Conservation (phyloP, 345 rosid species). For the thale cress (Arabidopsis thaliana) region TAIR10.1 NC_003070.9:29905501-29906000, state of each 20-base stretch:
- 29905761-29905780: constrained; percentile 68
- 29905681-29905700: constrained; percentile 59
- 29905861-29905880: not conserved
- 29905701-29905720: not conserved
- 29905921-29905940: constrained; percentile 63
- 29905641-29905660: constrained; percentile 91
- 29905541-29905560: constrained; percentile 14
- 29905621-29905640: constrained; percentile 74
- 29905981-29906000: constrained; percentile 46
- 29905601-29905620: constrained; percentile 18
- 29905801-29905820: constrained; percentile 90
- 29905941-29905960: constrained; percentile 76
- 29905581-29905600: constrained; percentile 7
- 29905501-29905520: constrained; percentile 95
- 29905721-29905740: not conserved
- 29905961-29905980: constrained; percentile 87
- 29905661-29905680: constrained; percentile 99
- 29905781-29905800: constrained; percentile 89
- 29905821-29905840: constrained; percentile 51
- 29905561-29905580: not conserved
- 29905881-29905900: constrained; percentile 4
- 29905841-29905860: constrained; percentile 13
- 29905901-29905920: constrained; percentile 26
- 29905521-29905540: constrained; percentile 74
- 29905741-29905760: constrained; percentile 22